Evolutionary conservation across 2,329 filamentous ascomycete species (phyloP), one percentile per base, ranked within the genome.

Genomic region (Plenodomus tracheiphilus): DNA sequence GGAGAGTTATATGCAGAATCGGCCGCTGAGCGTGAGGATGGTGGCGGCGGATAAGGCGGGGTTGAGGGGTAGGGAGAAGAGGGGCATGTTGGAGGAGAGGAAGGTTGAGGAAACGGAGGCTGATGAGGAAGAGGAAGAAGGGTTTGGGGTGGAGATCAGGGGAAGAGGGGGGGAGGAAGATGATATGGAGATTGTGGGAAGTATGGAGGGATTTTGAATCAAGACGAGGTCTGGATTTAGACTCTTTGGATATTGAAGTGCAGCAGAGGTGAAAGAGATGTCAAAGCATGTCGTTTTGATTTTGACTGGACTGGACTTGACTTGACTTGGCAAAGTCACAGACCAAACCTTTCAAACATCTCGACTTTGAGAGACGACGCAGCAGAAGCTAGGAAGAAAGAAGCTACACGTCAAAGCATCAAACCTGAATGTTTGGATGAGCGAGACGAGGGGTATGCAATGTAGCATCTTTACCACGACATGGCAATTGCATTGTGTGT

Each of bases 1-100:
- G 35, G 70, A 72, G 49, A 70, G 64, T 34, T 72, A 72, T 37
- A 72, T 72, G 68, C 58, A 65, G 49, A 62, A 55, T 18, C 62
- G 69, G 35, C 68, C 69, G 35, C 49, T 71, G 52, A 66, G 68
- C 21, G 69, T 72, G 38, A 45, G 69, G n/a, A 66, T 69, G 54
- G 61, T 63, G 17, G 68, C 68, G 6, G 68, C 64, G 15, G 67
- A 67, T 40, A 61, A 66, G 34, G 69, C 63, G 25, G 66, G 59
- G 13, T 32, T 66, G 28, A 51, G 51, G 16, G 61, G 55, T n/a
- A 40, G 49, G 2, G 68, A 68, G 49, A 64, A 63, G 52, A 43
- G 43, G 37, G 49, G 30, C 34, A 42, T 68, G 41, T n/a, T 46
- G 34, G 43, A 48, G 32, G 51, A 49, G 39, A 48, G 46, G 21